Base-by-base conservation (phyloP, 2,329 filamentous ascomycete species). In the Fusarium setosum region DNA sequence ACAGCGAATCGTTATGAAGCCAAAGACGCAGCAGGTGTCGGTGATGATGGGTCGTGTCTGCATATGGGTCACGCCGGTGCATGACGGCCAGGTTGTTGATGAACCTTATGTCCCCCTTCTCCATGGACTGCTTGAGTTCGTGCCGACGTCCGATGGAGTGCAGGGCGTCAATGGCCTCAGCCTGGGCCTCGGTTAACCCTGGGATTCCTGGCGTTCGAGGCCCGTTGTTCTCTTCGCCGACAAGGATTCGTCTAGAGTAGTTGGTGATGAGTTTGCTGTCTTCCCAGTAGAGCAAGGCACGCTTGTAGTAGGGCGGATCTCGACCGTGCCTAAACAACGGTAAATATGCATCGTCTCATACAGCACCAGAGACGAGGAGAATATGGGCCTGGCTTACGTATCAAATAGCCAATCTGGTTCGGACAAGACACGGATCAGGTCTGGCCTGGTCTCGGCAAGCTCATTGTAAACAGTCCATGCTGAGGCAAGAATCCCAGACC, bases 391-490 rank as follows among this genome's bases (percentile, higher is more conserved):
- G 37, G 15, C 49, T 24, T 26, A 59, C 56, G 48, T 59, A 32
- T 59, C 56, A 20, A 53, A 53, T 6, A 31, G 48, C 56, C 56
- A 59, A 31, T 53, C 32, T 9, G 44, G 82, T 52, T 81, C 76
- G 0, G 82, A 74, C 23, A 90, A 73, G 0, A 84, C 86, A 5
- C 81, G 76, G 23, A 90, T 83, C 5, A 89, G 72, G 65, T 89
- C 87, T 0, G 87, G 86, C 13, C 86, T 74, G 1, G 80, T 84
- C 17, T 73, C 75, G 0, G 86, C 86, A 2, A 90, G 77, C 67
- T 88, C 83, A 63, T 90, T 90, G 72, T 89, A 90, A 2, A 90
- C 82, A 2, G 77, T 76, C 81, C 83, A 85, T 10, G 80, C 83
- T 59, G 84, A 86, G 1, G 85, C 81, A 12, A 89, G 73, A 59